Evolutionary conservation across 192 early-diverging fungal species (phyloP).

Genomic region (Phycomyces blakesleeanus): DNA sequence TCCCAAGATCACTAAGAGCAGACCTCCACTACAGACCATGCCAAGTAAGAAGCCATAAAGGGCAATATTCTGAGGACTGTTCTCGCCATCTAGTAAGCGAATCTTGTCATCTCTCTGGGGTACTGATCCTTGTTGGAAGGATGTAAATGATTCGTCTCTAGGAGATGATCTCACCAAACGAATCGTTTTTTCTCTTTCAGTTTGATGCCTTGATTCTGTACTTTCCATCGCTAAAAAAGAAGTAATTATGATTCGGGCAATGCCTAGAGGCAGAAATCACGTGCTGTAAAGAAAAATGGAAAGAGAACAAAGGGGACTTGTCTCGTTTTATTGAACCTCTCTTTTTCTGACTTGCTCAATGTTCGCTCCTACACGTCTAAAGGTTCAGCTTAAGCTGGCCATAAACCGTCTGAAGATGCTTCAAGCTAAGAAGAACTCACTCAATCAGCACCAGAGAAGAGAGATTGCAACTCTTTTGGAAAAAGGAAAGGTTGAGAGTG

Average conservation of each 20-base stretch:
- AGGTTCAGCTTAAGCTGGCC: constrained; percentile 88
- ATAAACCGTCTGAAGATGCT: constrained; percentile 84
- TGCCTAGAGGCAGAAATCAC: background rate
- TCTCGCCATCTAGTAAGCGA: constrained; percentile 56
- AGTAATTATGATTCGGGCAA: background rate
- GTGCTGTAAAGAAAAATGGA: background rate
- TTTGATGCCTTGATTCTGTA: too few species aligned
- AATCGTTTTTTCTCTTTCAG: background rate
- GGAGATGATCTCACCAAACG: constrained; percentile 7
- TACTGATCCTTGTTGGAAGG: constrained; percentile 8
- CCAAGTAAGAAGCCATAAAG: constrained; percentile 72
- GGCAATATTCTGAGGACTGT: constrained; percentile 82
- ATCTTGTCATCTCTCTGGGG: constrained; percentile 36
- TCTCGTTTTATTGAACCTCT: constrained; percentile 1
- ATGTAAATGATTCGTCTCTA: constrained; percentile 5
- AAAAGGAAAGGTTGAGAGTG: constrained; percentile 80
- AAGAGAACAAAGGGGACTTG: background rate
- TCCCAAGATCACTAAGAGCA: constrained; percentile 32
- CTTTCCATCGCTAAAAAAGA: background rate
- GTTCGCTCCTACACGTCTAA: constrained; percentile 59
- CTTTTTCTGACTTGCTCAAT: constrained; percentile 20
- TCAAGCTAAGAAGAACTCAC: constrained; percentile 79
- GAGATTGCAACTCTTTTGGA: constrained; percentile 84
- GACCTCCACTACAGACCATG: constrained; percentile 51
- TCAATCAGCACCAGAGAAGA: constrained; percentile 67